Evolutionary conservation across 2,329 filamentous ascomycete species (phyloP).

Genomic region (Sporothrix brasiliensis): DNA sequence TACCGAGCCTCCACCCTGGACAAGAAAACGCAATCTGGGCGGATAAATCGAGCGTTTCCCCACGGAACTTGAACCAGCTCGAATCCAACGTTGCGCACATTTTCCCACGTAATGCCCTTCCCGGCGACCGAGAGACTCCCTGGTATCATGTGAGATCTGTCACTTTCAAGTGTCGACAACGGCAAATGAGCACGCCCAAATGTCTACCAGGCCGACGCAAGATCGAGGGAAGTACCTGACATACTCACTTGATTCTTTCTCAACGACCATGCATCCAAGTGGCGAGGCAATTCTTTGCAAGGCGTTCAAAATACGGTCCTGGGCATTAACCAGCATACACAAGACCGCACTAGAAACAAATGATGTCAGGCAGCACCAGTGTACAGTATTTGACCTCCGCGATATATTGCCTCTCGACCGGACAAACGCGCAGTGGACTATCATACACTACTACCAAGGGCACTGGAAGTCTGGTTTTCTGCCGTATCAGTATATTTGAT

Average conservation of each 20-base stretch:
- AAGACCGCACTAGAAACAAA: background rate
- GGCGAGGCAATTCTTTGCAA: background rate
- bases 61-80: background rate
- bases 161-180: background rate
- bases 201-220: background rate
- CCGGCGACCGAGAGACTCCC: background rate
- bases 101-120: background rate
- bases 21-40: background rate
- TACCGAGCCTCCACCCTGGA: background rate
- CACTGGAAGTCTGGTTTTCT: conserved; percentile 10
- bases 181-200: background rate
- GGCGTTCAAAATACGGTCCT: background rate
- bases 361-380: conserved; percentile 12
- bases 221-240: background rate
- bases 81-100: background rate
- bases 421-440: background rate
- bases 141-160: background rate
- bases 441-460: background rate
- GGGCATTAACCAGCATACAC: background rate
- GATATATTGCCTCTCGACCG: conserved; percentile 16
- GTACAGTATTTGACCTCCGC: conserved; percentile 14
- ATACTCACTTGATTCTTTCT: background rate
- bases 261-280: background rate
- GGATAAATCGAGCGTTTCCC: background rate
- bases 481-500: conserved; percentile 13